A percentile compares a stretch with the other conserved stretches of the same genome.
phyloP scores from a whole-genome alignment of 441 rosid genomes.

The Gossypium davidsonii region DNA sequence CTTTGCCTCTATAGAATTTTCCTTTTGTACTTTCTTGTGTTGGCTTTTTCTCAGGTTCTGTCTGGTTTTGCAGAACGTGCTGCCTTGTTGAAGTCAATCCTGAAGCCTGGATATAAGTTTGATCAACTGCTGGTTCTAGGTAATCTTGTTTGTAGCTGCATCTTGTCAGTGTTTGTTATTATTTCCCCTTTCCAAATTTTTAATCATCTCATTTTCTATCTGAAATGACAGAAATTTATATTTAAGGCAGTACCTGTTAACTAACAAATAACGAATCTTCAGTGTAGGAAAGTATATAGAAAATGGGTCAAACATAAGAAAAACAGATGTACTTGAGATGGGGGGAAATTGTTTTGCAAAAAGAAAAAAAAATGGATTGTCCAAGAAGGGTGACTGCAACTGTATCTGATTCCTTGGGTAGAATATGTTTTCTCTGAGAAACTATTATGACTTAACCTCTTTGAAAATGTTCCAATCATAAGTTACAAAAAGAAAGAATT shows the following conservation, averaged over 20 bases:
- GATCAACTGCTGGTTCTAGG: slow-evolving; percentile 86
- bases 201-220: neutral
- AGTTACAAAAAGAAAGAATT: too few species aligned
- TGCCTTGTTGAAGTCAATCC: slow-evolving; percentile 49
- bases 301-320: slow-evolving; percentile 1
- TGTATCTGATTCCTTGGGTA: neutral
- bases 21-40: slow-evolving; percentile 4
- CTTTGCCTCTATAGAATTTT: slow-evolving; percentile 2
- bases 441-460: neutral
- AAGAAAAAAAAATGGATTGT: neutral
- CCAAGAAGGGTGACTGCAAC: neutral
- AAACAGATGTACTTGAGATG: neutral
- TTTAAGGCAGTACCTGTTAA: neutral
- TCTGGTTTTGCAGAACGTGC: slow-evolving; percentile 59
- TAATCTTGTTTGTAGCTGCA: slow-evolving; percentile 26
- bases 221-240: neutral
- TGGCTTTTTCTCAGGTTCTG: slow-evolving; percentile 20
- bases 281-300: neutral
- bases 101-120: slow-evolving; percentile 83
- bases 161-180: slow-evolving; percentile 3
- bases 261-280: neutral
- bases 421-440: neutral
- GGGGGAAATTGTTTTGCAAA: neutral
- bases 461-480: neutral
- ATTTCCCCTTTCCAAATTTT: neutral